Evolutionary conservation across 306 rosid genomes (phyloP), one percentile per base, ranked within the genome.

Genomic region (Corylus americana): DNA sequence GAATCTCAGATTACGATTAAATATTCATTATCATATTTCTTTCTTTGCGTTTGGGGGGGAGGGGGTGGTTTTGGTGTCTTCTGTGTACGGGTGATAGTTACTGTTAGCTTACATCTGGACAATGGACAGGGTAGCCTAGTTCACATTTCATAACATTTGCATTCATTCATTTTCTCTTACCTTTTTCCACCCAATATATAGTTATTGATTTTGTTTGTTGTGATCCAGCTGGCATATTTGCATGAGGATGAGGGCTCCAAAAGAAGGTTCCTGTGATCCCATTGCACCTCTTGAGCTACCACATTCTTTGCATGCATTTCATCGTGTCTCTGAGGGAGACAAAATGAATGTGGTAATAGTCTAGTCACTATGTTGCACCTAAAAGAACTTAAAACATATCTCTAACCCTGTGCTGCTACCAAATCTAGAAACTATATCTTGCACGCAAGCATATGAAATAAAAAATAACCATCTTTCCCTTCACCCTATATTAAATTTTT

Each of bases 241-340:
- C 73, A 95, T 95, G 99, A 90, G 99, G 83, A 91, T 95, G 98
- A 87, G 59, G 85, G 86, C 83, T 87, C 97, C 99, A 54, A 90
- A 85, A 86, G 88, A 89, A 55, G 96, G 93, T 47, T 22, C 90
- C 11, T 95, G 94, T 49, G 96, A 91, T 50, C 97, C 98, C 58
- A 85, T 95, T 86, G 88, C 99, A 5, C 99, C 99, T 55, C 96
- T 93, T 75, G 99, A 95, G 68, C 88, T 95, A 54, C 99, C 99
- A 25, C 97, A 90, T 82, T 95, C 98, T 76, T 81, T 95, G 83
- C 98, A 95, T 76, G 96, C 98, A 78, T 89, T 93, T 77, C 92
- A 82, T 39, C 94, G 98, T 77, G 93, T 90, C 67, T 88, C 92
- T n/a, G 90, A 89, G 74, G 55, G 86, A 16, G 94, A 92, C 44